Percentiles rank a stretch among this genome's conserved stretches.
phyloP scores from a whole-genome alignment of 73 alveolate genomes.

The Diophrys sp. region DNA sequence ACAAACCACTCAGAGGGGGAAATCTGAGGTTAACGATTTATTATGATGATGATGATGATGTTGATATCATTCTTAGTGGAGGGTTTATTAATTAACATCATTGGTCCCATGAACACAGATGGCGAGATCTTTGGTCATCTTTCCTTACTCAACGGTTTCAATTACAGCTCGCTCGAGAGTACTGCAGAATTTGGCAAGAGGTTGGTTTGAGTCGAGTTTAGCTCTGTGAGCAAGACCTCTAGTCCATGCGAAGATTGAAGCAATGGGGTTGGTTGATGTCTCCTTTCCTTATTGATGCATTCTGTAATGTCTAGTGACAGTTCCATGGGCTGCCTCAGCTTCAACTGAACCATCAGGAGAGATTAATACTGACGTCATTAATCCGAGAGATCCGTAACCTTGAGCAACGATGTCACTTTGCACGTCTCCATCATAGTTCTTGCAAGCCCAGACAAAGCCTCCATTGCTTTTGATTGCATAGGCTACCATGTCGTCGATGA shows the following conservation, averaged over 20 bases:
- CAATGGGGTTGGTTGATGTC: slow-evolving; percentile 88
- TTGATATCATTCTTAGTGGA: too few relatives aligned
- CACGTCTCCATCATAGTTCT: slow-evolving; percentile 92
- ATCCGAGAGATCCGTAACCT: slow-evolving; percentile 67
- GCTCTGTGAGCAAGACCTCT: slow-evolving; percentile 86
- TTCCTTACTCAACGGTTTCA: slow-evolving; percentile 66
- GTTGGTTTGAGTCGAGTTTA: slow-evolving; percentile 76
- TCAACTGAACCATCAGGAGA: slow-evolving; percentile 79
- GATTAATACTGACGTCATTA: slow-evolving; percentile 46
- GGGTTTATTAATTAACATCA: slow-evolving; percentile 26
- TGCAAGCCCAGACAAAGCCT: slow-evolving; percentile 95
- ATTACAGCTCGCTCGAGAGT: slow-evolving; percentile 66
- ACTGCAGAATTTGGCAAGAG: slow-evolving; percentile 44
- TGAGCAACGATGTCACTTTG: slow-evolving; percentile 85
- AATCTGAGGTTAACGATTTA: too few relatives aligned
- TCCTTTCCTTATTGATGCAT: slow-evolving; percentile 77
- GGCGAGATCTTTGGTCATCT: slow-evolving; percentile 89
- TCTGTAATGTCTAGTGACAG: slow-evolving; percentile 90
- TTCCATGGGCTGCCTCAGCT: slow-evolving; percentile 94
- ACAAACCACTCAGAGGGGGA: too few relatives aligned
- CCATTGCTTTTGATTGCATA: slow-evolving; percentile 69
- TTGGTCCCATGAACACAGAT: slow-evolving; percentile 64
- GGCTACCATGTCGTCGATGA: slow-evolving; percentile 81
- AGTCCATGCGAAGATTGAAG: slow-evolving; percentile 90
- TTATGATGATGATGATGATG: too few relatives aligned